Evolutionary conservation across 371 early-diverging fungal genomes (phyloP).

Genomic region (Rhizomucor miehei): DNA sequence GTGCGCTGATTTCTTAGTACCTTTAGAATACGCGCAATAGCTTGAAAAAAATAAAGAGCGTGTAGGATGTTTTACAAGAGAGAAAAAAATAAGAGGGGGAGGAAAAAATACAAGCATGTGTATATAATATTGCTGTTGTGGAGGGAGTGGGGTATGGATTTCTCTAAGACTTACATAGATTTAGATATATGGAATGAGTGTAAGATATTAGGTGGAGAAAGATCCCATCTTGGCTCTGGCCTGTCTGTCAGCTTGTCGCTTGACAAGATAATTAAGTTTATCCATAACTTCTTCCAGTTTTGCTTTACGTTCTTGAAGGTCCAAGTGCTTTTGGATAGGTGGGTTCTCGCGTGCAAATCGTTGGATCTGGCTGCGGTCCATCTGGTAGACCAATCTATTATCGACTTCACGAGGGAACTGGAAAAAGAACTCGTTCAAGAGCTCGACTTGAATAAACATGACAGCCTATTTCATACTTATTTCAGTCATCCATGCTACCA

Average conservation of each 20-base stretch:
- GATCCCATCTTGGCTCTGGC: conserved; percentile 17
- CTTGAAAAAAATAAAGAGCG: no score
- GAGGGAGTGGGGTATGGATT: background rate
- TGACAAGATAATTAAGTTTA: conserved; percentile 64
- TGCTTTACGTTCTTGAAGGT: conserved; percentile 77
- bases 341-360: conserved; percentile 93
- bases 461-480: conserved; percentile 55
- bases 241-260: conserved; percentile 61
- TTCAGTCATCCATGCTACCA: background rate
- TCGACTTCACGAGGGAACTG: conserved; percentile 95
- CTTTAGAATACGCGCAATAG: conserved; percentile 48
- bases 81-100: no score
- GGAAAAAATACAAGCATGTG: no score
- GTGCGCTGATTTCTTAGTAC: conserved; percentile 73
- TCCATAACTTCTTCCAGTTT: conserved; percentile 87
- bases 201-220: conserved; percentile 1
- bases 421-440: conserved; percentile 96
- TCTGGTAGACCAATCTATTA: conserved; percentile 77
- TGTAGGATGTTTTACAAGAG: no score
- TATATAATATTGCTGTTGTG: background rate
- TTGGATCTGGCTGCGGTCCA: conserved; percentile 69
- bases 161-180: no score
- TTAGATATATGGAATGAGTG: background rate
- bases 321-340: conserved; percentile 76
- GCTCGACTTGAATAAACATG: conserved; percentile 95